Evolutionary conservation across 2,329 filamentous ascomycete species (phyloP), one percentile per base, ranked within the genome.

Genomic region (Claviceps maximensis): DNA sequence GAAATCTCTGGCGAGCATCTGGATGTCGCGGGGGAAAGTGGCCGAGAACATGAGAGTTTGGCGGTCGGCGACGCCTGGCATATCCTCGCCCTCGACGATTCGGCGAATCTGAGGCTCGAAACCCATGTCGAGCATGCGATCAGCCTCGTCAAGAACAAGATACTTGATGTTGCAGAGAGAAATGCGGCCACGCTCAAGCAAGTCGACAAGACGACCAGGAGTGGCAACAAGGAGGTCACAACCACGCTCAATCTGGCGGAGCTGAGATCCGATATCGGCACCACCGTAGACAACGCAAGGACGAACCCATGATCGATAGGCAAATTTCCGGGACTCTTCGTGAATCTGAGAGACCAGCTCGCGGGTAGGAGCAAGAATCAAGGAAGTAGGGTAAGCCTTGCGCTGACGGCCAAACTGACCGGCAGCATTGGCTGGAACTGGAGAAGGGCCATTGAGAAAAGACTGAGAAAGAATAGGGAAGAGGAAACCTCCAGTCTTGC

Each of bases 81-180:
- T 98, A 65, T 98, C 93, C 74, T 97, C 93, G 56, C 89, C 89
- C 74, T 97, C 91, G 47, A 98, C 93, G 65, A 98, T 97, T 64
- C 91, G 87, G 66, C 93, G 90, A 68, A 98, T 98, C 76, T 98
- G 93, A 65, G 93, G 93, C 78, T 98, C 93, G 79, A 98, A 98
- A 93, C 93, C 93, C 93, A 98, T 98, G 80, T 98, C 93, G 79
- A 98, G 80, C 93, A 98, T 98, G 71, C 93, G 93, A 77, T 98
- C 93, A 71, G 93, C 93, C 82, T 98, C 93, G 64, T 98, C 93
- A 53, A 98, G 87, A 63, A 98, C 89, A 57, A 98, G 82, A 70
- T 98, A 98, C 79, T 96, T 97, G 80, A 98, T 98, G 80, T 95
- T 96, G 72, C 84, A 82, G 53, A 98, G 84, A 46, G 93, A 97